These are phyloP conservation scores for Phanerochaete sordida DNA, from an alignment of 768 basidiomycete species.

Conservation along the genomic window DNA sequence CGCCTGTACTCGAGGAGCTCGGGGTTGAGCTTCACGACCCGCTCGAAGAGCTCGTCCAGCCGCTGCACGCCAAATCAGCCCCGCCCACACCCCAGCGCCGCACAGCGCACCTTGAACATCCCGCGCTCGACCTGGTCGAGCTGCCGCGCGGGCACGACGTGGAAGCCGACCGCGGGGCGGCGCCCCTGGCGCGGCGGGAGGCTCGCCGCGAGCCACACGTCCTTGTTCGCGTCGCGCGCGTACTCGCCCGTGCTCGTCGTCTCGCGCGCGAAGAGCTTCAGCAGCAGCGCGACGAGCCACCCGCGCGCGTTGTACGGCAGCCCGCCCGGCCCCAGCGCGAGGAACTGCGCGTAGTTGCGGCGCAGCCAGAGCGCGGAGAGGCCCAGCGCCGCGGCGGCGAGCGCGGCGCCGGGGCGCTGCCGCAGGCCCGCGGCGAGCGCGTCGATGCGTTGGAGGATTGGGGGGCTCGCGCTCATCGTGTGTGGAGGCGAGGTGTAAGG, in stretches of 20 bases:
- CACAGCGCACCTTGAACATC: slow-evolving; percentile 15
- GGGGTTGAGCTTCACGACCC: slow-evolving; percentile 16
- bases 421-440: neutral
- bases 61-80: slow-evolving; percentile 7
- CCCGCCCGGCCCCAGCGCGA: slow-evolving; percentile 12
- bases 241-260: slow-evolving; percentile 11
- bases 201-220: slow-evolving; percentile 14
- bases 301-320: slow-evolving; percentile 15
- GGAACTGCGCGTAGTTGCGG: slow-evolving; percentile 13
- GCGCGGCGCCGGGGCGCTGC: neutral
- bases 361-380: neutral
- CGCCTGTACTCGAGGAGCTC: slow-evolving; percentile 15
- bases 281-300: slow-evolving; percentile 6
- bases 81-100: neutral
- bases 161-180: slow-evolving; percentile 22
- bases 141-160: slow-evolving; percentile 25
- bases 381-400: neutral
- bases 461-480: neutral
- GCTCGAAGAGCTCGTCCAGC: slow-evolving; percentile 15
- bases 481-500: no score
- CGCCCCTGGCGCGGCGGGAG: slow-evolving; percentile 17
- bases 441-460: neutral
- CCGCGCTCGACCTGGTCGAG: slow-evolving; percentile 16
- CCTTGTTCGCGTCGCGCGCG: slow-evolving; percentile 14
- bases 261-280: slow-evolving; percentile 11